Conservation (phyloP, 2,329 filamentous ascomycete genomes). For the Cercospora brassicicola region DNA sequence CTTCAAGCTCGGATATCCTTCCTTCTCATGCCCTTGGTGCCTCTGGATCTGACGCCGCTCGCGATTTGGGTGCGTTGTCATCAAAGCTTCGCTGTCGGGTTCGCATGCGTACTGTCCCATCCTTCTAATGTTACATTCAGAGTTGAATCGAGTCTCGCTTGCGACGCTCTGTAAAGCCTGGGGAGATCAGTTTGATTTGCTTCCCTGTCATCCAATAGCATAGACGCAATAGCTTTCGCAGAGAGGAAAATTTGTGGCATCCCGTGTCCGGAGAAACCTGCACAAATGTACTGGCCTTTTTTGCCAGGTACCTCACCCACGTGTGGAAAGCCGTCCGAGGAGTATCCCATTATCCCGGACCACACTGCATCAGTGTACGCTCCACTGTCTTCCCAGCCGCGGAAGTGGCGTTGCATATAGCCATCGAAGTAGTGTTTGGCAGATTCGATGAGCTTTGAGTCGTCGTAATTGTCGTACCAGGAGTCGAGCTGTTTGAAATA, state of each 20-base stretch:
- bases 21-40: background rate
- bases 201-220: conserved; percentile 17
- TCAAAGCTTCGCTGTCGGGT: conserved; percentile 20
- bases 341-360: conserved; percentile 45
- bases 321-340: conserved; percentile 26
- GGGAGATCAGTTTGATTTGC: conserved; percentile 25
- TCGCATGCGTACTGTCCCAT: conserved; percentile 18
- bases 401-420: conserved; percentile 53
- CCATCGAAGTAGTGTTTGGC: conserved; percentile 49
- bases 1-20: background rate
- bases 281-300: conserved; percentile 27
- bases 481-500: conserved; percentile 30
- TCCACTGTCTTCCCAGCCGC: conserved; percentile 50
- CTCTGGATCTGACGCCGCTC: background rate
- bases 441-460: conserved; percentile 47
- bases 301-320: conserved; percentile 30
- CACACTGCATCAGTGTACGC: conserved; percentile 42
- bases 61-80: conserved; percentile 38
- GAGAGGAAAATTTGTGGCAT: conserved; percentile 31
- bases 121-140: conserved; percentile 21
- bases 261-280: conserved; percentile 30
- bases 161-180: conserved; percentile 22
- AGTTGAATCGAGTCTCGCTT: conserved; percentile 21
- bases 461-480: conserved; percentile 53
- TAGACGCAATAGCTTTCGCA: conserved; percentile 25